A percentile compares a stretch with the other conserved stretches of the same genome.
phyloP scores from a whole-genome alignment of 768 basidiomycete genomes.

The Xerocomus potaroensis region DNA sequence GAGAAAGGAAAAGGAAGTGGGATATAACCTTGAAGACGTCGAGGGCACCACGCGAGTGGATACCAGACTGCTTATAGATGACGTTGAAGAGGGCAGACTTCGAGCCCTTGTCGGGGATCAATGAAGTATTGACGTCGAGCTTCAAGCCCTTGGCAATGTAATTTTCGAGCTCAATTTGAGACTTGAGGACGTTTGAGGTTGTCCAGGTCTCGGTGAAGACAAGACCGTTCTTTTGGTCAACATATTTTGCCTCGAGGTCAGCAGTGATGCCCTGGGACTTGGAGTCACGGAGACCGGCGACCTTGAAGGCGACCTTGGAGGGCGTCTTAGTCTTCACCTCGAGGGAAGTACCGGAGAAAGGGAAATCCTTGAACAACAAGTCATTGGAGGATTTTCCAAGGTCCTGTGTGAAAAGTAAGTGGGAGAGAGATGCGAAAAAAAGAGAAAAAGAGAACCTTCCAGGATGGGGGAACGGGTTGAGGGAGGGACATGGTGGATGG shows the following conservation, averaged over 20 bases:
- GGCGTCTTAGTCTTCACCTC: conserved; percentile 90
- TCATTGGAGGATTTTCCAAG: conserved; percentile 97
- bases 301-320: conserved; percentile 91
- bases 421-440: not conserved
- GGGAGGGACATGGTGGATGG: conserved; percentile 71
- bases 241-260: conserved; percentile 95
- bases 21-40: conserved; percentile 87
- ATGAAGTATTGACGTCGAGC: conserved; percentile 79
- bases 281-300: conserved; percentile 75
- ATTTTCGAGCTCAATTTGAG: conserved; percentile 93
- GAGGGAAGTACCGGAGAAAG: conserved; percentile 63
- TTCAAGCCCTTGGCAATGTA: conserved; percentile 97
- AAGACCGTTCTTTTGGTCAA: conserved; percentile 88
- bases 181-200: conserved; percentile 88
- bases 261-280: conserved; percentile 72
- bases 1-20: not conserved
- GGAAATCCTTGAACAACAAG: conserved; percentile 90
- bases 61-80: conserved; percentile 92
- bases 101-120: conserved; percentile 81
- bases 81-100: conserved; percentile 83
- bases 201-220: conserved; percentile 96
- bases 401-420: conserved; percentile 50
- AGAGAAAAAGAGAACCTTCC: conserved; percentile 59
- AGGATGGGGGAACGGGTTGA: conserved; percentile 94
- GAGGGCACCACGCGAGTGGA: conserved; percentile 87